Conservation (phyloP, 73 alveolate species). For the Tetrahymena thermophila region DNA sequence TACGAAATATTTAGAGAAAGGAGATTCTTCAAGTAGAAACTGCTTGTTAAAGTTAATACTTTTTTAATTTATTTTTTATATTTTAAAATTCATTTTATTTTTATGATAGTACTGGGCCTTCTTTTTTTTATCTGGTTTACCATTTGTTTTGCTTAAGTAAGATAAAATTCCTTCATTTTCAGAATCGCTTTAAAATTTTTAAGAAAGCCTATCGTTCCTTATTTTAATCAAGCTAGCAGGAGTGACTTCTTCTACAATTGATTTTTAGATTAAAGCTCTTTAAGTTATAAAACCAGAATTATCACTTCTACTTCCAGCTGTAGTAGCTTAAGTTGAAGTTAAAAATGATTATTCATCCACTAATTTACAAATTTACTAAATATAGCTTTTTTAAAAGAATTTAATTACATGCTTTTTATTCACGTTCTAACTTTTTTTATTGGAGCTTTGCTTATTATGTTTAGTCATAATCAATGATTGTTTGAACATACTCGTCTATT, state of each 20-base stretch:
- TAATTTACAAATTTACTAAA: neutral
- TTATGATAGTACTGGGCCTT: neutral
- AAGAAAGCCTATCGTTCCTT: neutral
- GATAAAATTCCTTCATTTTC: neutral
- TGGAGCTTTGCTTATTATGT: neutral
- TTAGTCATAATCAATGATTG: slow-evolving; percentile 5
- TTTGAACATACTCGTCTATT: neutral
- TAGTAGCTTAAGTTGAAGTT: neutral
- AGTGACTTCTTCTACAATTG: neutral
- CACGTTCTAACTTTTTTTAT: slow-evolving; percentile 3
- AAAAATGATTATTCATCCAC: neutral
- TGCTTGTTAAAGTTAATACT: neutral
- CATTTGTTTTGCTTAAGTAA: neutral
- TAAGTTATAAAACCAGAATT: neutral
- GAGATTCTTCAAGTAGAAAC: neutral
- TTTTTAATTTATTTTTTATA: neutral
- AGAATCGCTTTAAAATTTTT: neutral
- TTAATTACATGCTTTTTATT: neutral
- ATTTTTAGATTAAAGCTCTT: neutral
- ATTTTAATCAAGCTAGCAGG: neutral
- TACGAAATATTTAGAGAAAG: neutral
- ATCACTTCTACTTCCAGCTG: neutral
- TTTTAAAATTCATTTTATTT: neutral
- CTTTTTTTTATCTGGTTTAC: neutral
- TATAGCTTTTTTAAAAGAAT: neutral